Evolutionary conservation across 169 alveolate genomes (phyloP).

Genomic region (Plasmodium gaboni): DNA sequence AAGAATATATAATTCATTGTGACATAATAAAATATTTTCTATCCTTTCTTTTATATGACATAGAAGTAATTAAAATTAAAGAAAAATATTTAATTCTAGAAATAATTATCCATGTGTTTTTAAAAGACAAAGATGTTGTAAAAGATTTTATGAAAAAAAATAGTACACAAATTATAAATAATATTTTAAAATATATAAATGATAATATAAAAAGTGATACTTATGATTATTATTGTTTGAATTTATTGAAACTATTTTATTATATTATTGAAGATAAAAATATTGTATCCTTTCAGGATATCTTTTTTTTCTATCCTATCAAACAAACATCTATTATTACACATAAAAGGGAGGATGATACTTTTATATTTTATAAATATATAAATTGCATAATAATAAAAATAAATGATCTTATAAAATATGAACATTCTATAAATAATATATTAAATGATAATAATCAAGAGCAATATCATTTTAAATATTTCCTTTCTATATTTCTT

Average conservation of each 20-base stretch:
- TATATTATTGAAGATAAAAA: constrained; percentile 20
- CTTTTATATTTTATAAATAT: no score
- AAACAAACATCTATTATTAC: no score
- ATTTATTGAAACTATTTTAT: constrained; percentile 35
- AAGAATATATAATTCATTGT: constrained; percentile 29
- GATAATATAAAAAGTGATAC: constrained; percentile 11
- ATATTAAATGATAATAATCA: no score
- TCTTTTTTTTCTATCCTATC: no score
- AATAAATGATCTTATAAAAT: no score
- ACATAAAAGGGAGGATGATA: no score
- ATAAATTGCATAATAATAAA: background rate
- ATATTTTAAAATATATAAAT: constrained; percentile 17
- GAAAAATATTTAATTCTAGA: constrained; percentile 22
- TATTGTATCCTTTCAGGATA: background rate
- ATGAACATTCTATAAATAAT: no score
- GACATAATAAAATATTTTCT: constrained; percentile 21
- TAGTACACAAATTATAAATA: constrained; percentile 4
- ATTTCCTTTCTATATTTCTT: constrained; percentile 49
- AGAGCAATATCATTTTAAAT: no score
- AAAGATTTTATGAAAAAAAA: constrained; percentile 12
- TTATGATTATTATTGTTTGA: constrained; percentile 24
- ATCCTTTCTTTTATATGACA: background rate
- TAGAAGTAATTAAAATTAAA: background rate
- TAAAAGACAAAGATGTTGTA: background rate
- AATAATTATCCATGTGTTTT: constrained; percentile 21